These are phyloP conservation scores for Dothistroma septosporum DNA, from an alignment of 2,329 filamentous ascomycete species.

Conservation along the genomic window DNA sequence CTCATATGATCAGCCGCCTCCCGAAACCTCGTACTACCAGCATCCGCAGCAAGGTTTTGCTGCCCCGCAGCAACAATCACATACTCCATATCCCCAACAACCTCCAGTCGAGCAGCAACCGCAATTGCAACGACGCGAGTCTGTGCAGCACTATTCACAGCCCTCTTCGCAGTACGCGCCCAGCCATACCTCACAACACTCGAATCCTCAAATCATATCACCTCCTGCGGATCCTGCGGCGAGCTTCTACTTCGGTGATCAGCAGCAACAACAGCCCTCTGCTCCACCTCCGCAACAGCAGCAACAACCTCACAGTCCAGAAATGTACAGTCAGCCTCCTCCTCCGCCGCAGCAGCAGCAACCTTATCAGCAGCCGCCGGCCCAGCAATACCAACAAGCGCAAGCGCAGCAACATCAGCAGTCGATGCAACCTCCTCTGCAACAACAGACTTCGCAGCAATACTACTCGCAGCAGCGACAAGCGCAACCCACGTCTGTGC, in stretches of 20 bases:
- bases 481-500: constrained; percentile 7
- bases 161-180: constrained; percentile 36
- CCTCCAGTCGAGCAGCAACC: constrained; percentile 12
- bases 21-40: constrained; percentile 31
- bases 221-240: constrained; percentile 50
- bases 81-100: constrained; percentile 30
- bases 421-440: constrained; percentile 17
- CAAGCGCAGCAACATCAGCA: constrained; percentile 20
- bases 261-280: constrained; percentile 16
- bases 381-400: constrained; percentile 16
- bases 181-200: constrained; percentile 31
- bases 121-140: constrained; percentile 30
- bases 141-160: constrained; percentile 30
- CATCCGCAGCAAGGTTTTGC: constrained; percentile 35
- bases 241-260: constrained; percentile 55
- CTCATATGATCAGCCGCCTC: constrained; percentile 25
- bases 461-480: constrained; percentile 19
- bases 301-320: constrained; percentile 31
- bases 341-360: constrained; percentile 30
- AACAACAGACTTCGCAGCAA: constrained; percentile 21
- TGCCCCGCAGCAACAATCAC: constrained; percentile 33
- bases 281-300: constrained; percentile 7
- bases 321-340: constrained; percentile 34
- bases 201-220: constrained; percentile 27
- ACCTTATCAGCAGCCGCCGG: constrained; percentile 26